Conservation (phyloP, 495 filamentous ascomycete genomes). For the Podospora australis region DNA sequence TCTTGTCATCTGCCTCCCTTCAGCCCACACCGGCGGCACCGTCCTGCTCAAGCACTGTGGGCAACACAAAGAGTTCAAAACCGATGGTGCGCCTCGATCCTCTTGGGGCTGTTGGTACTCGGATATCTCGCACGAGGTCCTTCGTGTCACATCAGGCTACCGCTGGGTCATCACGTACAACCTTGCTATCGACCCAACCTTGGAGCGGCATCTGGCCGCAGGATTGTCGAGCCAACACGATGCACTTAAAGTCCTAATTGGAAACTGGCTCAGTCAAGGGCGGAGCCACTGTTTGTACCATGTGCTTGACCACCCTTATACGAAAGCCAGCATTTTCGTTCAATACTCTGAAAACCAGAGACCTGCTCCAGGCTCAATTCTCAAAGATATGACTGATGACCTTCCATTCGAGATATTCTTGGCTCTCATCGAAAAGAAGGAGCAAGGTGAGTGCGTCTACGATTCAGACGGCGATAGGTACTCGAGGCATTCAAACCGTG, state of each 20-base stretch:
- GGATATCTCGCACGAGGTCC: conserved; percentile 49
- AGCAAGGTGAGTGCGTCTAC: too few relatives aligned
- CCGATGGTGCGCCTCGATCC: conserved; percentile 32
- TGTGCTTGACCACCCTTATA: conserved; percentile 42
- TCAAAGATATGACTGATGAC: conserved; percentile 29
- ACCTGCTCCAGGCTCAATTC: conserved; percentile 23
- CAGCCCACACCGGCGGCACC: conserved; percentile 45
- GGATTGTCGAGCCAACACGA: neutral
- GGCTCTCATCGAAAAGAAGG: neutral
- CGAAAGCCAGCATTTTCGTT: conserved; percentile 33
- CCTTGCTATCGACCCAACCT: conserved; percentile 28
- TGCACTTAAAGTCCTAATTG: conserved; percentile 17
- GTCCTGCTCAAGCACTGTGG: conserved; percentile 38
- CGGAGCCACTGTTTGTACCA: conserved; percentile 23
- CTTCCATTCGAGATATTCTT: neutral
- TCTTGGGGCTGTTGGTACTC: conserved; percentile 48
- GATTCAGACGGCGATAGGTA: too few relatives aligned
- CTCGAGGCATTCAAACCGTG: too few relatives aligned
- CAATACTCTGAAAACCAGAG: conserved; percentile 35
- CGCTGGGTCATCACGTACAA: conserved; percentile 52
- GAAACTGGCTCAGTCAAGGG: conserved; percentile 11
- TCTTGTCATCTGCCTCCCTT: conserved; percentile 48
- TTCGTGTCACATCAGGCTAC: conserved; percentile 42
- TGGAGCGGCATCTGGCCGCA: conserved; percentile 5
- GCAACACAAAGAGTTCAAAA: conserved; percentile 28